Evolutionary conservation across 768 basidiomycete genomes (phyloP), one percentile per base, ranked within the genome.

Genomic region (Pisolithus sp.): DNA sequence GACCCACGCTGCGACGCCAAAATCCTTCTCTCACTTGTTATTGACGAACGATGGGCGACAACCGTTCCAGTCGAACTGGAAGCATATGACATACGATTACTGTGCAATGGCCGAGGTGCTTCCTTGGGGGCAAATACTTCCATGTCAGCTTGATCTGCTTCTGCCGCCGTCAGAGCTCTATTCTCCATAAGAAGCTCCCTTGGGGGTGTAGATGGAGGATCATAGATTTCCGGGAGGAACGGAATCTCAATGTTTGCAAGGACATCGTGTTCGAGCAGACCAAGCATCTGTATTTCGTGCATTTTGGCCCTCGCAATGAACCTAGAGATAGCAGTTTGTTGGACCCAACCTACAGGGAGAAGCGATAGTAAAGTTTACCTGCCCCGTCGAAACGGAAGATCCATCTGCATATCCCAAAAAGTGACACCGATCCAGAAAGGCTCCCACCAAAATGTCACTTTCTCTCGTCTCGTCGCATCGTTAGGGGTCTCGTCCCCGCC

Each of bases 231-330:
- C 7, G 79, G 76, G 24, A 92, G 68, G 62, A 82, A 86, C 2
- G 94, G 93, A 12, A 96, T 82, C 55, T 89, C 87, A 53, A 96
- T 93, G 56, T 85, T 86, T 5, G 90, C 85, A 20, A 92, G 81
- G 28, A 96, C 85, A 59, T 95, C 93, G 58, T 94, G 89, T 57
- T 93, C 93, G 41, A 95, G 74, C 8, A 95, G 72, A 6, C 94
- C 94, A 1, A 96, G 78, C 89, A 91, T 94, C 62, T 96, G 89
- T 37, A 96, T 92, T 63, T 94, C 90, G 60, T 93, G 90, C 92
- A 96, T 95, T 71, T 91, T 90, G n/a, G 89, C 93, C 28, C 95
- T 82, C 5, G 92, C 86, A 23, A 97, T 75, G 64, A 97, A 98
- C 54, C 95, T 93, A 57, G 17, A 37, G 28, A 46, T 58, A n/a